These are phyloP conservation scores for Aspergillus luchuensis DNA, from an alignment of 2,329 filamentous ascomycete genomes.

Conservation along the genomic window DNA sequence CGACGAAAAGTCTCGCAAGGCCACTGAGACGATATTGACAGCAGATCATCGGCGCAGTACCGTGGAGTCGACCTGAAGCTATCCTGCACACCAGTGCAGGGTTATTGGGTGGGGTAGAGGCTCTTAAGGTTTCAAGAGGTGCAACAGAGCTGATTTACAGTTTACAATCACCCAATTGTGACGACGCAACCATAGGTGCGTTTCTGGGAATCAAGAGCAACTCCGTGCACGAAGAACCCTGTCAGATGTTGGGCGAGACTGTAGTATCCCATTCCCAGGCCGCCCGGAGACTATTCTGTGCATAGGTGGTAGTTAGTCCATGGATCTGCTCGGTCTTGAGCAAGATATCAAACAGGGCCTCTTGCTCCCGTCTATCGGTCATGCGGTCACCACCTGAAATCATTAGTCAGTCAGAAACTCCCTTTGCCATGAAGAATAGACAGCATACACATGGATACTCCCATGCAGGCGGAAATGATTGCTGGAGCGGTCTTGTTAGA, in stretches of 20 bases:
- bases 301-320: conserved; percentile 10
- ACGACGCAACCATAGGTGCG: too few relatives aligned
- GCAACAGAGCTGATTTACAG: too few relatives aligned
- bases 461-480: conserved; percentile 15
- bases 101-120: too few relatives aligned
- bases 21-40: too few relatives aligned
- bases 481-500: conserved; percentile 16
- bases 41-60: too few relatives aligned
- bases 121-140: too few relatives aligned
- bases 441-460: conserved; percentile 15
- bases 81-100: too few relatives aligned
- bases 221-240: too few relatives aligned
- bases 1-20: too few relatives aligned
- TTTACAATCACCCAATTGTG: too few relatives aligned
- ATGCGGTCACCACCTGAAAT: conserved; percentile 11
- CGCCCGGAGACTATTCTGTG: conserved; percentile 10
- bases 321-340: conserved; percentile 11
- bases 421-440: neutral
- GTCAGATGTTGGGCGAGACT: neutral
- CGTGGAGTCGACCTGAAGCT: too few relatives aligned
- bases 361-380: conserved; percentile 11
- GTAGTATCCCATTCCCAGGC: conserved; percentile 8
- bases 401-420: neutral
- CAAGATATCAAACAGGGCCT: conserved; percentile 12
- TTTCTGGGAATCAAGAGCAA: too few relatives aligned